Evolutionary conservation across 768 basidiomycete species (phyloP).

Genomic region (Boletus subparvulus): DNA sequence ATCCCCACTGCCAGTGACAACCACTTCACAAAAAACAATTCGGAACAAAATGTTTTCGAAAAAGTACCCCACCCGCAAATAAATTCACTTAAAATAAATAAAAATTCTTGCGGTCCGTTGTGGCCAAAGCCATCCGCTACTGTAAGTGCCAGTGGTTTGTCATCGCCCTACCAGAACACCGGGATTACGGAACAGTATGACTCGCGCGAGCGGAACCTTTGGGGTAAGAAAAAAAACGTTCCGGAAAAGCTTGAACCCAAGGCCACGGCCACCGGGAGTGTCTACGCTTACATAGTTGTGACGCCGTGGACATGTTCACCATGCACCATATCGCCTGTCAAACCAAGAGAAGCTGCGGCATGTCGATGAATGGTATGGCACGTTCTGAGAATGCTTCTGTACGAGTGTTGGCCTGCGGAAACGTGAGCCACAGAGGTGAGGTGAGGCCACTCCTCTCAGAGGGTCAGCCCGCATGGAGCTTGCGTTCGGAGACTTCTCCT

Average conservation of each 20-base stretch:
- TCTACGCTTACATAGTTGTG: background rate
- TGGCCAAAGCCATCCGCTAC: background rate
- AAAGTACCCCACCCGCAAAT: background rate
- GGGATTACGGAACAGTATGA: background rate
- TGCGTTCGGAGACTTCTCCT: background rate
- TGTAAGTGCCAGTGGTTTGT: background rate
- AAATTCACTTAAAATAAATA: background rate
- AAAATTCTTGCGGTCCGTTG: background rate
- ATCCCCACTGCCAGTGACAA: too few species aligned
- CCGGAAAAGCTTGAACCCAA: too few species aligned
- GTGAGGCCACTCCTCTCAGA: background rate
- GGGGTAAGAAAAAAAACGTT: background rate
- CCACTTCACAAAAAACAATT: too few species aligned
- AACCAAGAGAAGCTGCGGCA: background rate
- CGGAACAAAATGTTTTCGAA: too few species aligned
- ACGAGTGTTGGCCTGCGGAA: background rate
- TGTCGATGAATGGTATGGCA: background rate
- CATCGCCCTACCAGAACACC: background rate
- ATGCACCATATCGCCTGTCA: background rate
- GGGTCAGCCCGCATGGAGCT: background rate
- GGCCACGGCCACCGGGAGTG: background rate
- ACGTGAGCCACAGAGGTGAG: background rate
- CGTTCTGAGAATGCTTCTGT: background rate
- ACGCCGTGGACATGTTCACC: background rate
- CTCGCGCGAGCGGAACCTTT: background rate